Conservation (phyloP, 352 stramenopile genomes). For the Phytophthora tubulina region DNA sequence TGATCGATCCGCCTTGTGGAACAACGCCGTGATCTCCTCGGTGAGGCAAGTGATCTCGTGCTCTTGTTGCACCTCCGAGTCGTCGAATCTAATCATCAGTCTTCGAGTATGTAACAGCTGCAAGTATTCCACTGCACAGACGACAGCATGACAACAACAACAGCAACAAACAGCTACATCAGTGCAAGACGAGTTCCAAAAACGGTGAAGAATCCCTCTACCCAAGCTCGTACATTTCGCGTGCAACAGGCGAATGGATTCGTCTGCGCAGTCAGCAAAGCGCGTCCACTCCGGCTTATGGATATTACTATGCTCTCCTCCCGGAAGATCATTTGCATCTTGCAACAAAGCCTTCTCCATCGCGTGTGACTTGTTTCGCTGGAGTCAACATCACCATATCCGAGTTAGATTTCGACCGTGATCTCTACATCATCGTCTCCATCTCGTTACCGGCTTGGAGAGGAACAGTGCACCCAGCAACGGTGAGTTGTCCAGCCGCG, state of each 20-base stretch:
- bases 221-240: constrained; percentile 63
- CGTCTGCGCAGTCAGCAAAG: constrained; percentile 72
- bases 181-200: background rate
- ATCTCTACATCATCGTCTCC: background rate
- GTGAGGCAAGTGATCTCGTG: constrained; percentile 76
- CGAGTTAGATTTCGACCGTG: constrained; percentile 2
- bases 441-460: constrained; percentile 55
- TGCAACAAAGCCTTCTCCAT: constrained; percentile 78
- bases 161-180: background rate
- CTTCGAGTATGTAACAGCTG: constrained; percentile 79
- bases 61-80: constrained; percentile 74
- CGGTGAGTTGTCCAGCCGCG: constrained; percentile 50
- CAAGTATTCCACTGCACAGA: constrained; percentile 75
- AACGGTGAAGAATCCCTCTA: background rate
- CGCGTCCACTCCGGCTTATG: constrained; percentile 70
- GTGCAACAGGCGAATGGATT: constrained; percentile 69
- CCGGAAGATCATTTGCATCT: constrained; percentile 54
- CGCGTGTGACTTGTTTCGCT: constrained; percentile 58
- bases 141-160: background rate
- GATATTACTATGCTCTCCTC: constrained; percentile 41
- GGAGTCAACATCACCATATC: constrained; percentile 3
- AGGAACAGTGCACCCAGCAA: constrained; percentile 59
- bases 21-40: constrained; percentile 69
- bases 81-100: constrained; percentile 87
- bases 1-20: constrained; percentile 71